These are phyloP conservation scores for Lachancea dasiensis DNA, from an alignment of 805 yeast genomes.

Conservation along the genomic window DNA sequence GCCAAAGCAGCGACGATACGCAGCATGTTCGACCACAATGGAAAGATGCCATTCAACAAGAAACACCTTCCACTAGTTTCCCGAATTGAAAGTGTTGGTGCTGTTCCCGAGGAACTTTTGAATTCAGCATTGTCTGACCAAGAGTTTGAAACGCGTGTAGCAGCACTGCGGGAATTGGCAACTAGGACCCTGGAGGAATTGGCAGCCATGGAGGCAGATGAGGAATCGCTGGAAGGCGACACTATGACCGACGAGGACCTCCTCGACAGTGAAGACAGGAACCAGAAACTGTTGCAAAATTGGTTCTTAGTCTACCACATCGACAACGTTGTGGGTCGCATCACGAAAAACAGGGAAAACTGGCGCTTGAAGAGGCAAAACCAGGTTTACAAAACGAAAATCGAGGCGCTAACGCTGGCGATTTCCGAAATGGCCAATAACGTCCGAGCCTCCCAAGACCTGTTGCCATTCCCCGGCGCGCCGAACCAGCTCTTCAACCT, in stretches of 20 bases:
- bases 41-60: conserved; percentile 5
- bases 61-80: conserved; percentile 8
- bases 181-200: conserved; percentile 3
- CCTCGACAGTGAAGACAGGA: conserved; percentile 3
- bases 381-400: conserved; percentile 1
- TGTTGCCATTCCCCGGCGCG: no score
- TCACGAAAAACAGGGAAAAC: conserved; percentile 6
- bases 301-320: conserved; percentile 10
- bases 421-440: conserved; percentile 8
- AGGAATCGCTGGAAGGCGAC: conserved; percentile 2
- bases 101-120: conserved; percentile 6
- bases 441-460: conserved; percentile 5
- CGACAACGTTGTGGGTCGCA: conserved; percentile 8
- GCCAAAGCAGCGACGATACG: conserved; percentile 9
- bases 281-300: conserved; percentile 6
- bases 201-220: conserved; percentile 1
- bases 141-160: conserved; percentile 3
- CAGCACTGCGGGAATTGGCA: conserved; percentile 6
- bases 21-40: conserved; percentile 8
- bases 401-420: conserved; percentile 4
- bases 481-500: background rate
- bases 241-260: conserved; percentile 5
- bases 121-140: conserved; percentile 3
- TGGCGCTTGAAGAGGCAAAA: conserved; percentile 1
- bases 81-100: conserved; percentile 7